Evolutionary conservation across 495 filamentous ascomycete genomes (phyloP).

Genomic region (Achaetomiella virescens): DNA sequence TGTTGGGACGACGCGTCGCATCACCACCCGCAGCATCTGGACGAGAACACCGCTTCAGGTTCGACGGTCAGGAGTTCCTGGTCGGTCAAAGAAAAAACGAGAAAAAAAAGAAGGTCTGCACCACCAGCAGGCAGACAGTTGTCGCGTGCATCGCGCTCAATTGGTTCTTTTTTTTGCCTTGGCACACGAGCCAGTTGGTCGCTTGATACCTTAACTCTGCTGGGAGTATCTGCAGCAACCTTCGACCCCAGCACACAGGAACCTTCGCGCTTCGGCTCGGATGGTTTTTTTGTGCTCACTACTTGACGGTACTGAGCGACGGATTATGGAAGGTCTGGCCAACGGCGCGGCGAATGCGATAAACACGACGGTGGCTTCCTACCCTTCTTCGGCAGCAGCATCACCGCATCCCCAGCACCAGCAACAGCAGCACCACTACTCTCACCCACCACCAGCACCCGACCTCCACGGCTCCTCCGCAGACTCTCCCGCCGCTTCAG

Average conservation of each 20-base stretch:
- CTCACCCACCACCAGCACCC: slow-evolving; percentile 39
- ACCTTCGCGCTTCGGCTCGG: slow-evolving; percentile 27
- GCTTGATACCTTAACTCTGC: slow-evolving; percentile 5
- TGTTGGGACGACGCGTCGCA: slow-evolving; percentile 13
- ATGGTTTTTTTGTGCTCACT: slow-evolving; percentile 28
- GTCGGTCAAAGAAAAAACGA: too few species aligned
- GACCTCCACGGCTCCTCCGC: slow-evolving; percentile 48
- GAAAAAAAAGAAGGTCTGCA: background rate
- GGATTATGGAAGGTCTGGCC: slow-evolving; percentile 37
- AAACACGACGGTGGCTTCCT: slow-evolving; percentile 34
- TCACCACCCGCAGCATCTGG: background rate
- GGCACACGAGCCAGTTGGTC: slow-evolving; percentile 14
- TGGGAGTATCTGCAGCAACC: background rate
- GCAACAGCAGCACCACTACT: slow-evolving; percentile 1
- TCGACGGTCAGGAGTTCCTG: background rate
- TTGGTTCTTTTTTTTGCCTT: slow-evolving; percentile 8
- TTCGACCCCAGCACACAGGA: slow-evolving; percentile 14
- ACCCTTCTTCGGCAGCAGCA: slow-evolving; percentile 28
- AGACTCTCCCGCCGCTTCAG: slow-evolving; percentile 68
- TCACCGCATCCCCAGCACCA: slow-evolving; percentile 20
- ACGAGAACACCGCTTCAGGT: background rate
- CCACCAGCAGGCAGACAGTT: slow-evolving; percentile 13
- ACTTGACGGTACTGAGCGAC: slow-evolving; percentile 25
- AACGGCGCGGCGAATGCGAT: slow-evolving; percentile 33
- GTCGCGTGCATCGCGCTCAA: slow-evolving; percentile 7